These are phyloP conservation scores for Streptanthus diversifolius DNA, from an alignment of 345 rosid genomes.

Conservation along the genomic window DNA sequence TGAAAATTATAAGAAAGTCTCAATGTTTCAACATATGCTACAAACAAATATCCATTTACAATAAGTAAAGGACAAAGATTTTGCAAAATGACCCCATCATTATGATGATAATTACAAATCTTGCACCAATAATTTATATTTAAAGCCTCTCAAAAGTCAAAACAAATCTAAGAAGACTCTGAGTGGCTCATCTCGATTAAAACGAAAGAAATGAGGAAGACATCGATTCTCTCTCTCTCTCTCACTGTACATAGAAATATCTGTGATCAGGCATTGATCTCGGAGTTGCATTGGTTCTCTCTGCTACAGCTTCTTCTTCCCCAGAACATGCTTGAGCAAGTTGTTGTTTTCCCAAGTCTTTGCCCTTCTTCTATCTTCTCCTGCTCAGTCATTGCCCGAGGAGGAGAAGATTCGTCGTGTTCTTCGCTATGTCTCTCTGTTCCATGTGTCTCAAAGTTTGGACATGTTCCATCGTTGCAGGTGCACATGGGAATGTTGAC, in stretches of 20 bases:
- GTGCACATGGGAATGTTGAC: constrained; percentile 83
- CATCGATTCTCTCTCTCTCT: constrained; percentile 10
- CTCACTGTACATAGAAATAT: constrained; percentile 27
- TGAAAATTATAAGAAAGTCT: not conserved
- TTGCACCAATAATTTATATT: constrained; percentile 19
- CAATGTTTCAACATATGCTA: not conserved
- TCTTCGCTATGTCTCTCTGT: constrained; percentile 40
- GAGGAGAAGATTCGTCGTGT: constrained; percentile 41
- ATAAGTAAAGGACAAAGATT: not conserved
- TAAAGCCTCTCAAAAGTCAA: constrained; percentile 14
- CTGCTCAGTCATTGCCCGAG: constrained; percentile 44
- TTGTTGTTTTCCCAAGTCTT: constrained; percentile 71
- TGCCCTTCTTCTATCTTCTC: constrained; percentile 77
- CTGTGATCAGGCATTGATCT: constrained; percentile 70
- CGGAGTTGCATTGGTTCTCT: constrained; percentile 97
- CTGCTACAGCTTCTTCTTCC: constrained; percentile 98
- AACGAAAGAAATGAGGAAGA: constrained; percentile 16
- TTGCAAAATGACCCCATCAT: constrained; percentile 8
- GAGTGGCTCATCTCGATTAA: constrained; percentile 5
- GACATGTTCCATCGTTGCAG: constrained; percentile 81
- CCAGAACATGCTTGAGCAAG: constrained; percentile 96
- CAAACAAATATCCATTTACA: constrained; percentile 9
- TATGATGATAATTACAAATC: constrained; percentile 35
- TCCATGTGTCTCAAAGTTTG: constrained; percentile 62
- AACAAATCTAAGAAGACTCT: constrained; percentile 20